Percentiles rank a stretch among this genome's conserved stretches.
Conservation (phyloP, 345 rosid species). For the Camelina neglecta region DNA sequence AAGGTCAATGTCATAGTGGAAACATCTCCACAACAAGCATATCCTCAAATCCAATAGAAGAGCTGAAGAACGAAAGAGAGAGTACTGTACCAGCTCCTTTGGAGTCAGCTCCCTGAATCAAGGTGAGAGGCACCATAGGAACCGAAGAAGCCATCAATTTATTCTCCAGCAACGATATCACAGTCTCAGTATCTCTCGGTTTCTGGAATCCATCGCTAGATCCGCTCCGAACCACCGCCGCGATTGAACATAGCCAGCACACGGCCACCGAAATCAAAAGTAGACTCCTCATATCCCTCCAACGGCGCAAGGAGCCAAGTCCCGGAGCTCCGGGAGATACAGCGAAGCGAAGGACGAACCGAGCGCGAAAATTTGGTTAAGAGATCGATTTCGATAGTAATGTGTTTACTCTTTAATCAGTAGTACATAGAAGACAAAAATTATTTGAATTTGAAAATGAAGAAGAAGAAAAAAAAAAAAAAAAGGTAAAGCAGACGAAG, state of each 20-base stretch:
- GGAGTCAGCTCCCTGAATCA: constrained; percentile 78
- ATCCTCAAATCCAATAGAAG: background rate
- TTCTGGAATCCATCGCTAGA: constrained; percentile 50
- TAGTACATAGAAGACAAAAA: constrained; percentile 24
- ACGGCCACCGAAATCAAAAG: background rate
- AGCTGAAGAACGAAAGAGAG: background rate
- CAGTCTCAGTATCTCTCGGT: constrained; percentile 34
- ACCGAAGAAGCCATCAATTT: constrained; percentile 42
- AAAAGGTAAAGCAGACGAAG: background rate
- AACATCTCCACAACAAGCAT: background rate
- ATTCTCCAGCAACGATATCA: constrained; percentile 42
- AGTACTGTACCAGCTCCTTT: constrained; percentile 78
- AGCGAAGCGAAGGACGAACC: constrained; percentile 16
- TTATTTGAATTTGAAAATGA: background rate
- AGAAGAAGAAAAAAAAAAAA: background rate
- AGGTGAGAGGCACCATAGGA: constrained; percentile 71
- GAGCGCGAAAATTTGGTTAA: constrained; percentile 34
- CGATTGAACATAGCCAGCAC: constrained; percentile 30
- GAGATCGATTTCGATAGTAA: constrained; percentile 1
- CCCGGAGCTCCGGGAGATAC: constrained; percentile 30
- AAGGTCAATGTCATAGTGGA: background rate
- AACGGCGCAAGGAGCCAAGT: background rate
- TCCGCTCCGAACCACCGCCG: constrained; percentile 45
- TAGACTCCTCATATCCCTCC: constrained; percentile 33
- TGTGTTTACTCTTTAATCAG: background rate